phyloP scores from a whole-genome alignment of 225 moss, liverwort and hornwort genomes.

The Marchantia paleacea region DNA sequence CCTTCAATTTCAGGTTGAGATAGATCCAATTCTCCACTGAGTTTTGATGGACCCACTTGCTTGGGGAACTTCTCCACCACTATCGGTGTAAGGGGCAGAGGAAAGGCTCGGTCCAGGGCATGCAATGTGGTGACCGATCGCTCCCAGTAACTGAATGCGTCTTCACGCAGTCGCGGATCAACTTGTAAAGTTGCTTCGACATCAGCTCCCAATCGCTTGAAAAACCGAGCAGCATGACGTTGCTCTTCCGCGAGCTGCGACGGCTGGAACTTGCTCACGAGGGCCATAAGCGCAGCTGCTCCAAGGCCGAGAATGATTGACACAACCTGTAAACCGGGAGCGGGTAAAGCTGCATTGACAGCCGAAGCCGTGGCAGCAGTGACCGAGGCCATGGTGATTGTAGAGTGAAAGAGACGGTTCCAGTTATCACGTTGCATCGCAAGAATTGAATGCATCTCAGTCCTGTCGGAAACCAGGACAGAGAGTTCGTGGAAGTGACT shows the following conservation, averaged over 20 bases:
- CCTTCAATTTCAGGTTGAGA: too few species aligned
- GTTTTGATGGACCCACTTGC: too few species aligned
- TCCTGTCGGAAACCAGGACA: conserved; percentile 36
- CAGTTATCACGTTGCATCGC: conserved; percentile 37
- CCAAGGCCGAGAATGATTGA: conserved; percentile 45
- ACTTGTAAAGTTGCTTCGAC: too few species aligned
- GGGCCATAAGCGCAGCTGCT: conserved; percentile 14
- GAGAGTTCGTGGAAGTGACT: conserved; percentile 16
- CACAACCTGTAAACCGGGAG: conserved; percentile 37
- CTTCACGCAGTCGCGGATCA: too few species aligned
- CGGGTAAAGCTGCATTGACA: conserved; percentile 37
- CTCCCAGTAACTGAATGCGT: too few species aligned
- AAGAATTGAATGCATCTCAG: conserved; percentile 45
- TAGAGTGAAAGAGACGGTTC: conserved; percentile 53
- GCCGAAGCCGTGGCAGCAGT: conserved; percentile 37
- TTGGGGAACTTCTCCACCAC: too few species aligned
- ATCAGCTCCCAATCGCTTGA: conserved; percentile 17
- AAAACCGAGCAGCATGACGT: conserved; percentile 49
- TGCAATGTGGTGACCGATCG: too few species aligned
- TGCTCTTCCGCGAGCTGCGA: conserved; percentile 53
- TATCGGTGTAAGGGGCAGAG: too few species aligned
- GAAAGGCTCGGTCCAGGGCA: too few species aligned
- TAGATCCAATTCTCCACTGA: too few species aligned
- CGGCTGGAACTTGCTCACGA: conserved; percentile 41
- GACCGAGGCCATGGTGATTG: conserved; percentile 41